Evolutionary conservation across 257 asterid species (phyloP).

Genomic region (Cinchona pubescens): DNA sequence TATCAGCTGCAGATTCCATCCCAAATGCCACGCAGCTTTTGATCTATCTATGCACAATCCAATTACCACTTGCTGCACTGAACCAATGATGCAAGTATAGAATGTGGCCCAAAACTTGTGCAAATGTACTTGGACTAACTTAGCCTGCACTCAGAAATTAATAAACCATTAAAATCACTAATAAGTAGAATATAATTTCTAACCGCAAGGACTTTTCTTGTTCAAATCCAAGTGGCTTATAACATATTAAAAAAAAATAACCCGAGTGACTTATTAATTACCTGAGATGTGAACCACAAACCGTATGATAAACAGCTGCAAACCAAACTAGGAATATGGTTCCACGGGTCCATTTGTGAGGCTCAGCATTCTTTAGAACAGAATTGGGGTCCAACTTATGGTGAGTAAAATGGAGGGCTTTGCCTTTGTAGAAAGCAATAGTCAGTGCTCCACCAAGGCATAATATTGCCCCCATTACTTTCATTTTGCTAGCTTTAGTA

Average conservation of each 20-base stretch:
- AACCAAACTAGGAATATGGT: slow-evolving; percentile 43
- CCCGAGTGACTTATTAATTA: too few relatives aligned
- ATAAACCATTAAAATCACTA: too few relatives aligned
- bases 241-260: too few relatives aligned
- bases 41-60: slow-evolving; percentile 47
- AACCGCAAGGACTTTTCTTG: too few relatives aligned
- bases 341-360: slow-evolving; percentile 46
- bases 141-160: too few relatives aligned
- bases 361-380: neutral
- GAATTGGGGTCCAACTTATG: neutral
- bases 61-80: slow-evolving; percentile 35
- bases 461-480: slow-evolving; percentile 39
- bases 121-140: slow-evolving; percentile 41
- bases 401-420: slow-evolving; percentile 26
- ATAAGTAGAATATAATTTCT: too few relatives aligned
- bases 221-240: too few relatives aligned
- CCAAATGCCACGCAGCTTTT: slow-evolving; percentile 40
- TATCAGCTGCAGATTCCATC: slow-evolving; percentile 51
- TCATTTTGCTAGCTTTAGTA: slow-evolving; percentile 36
- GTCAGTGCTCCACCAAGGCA: slow-evolving; percentile 58
- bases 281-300: slow-evolving; percentile 62
- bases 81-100: slow-evolving; percentile 36
- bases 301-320: slow-evolving; percentile 48
- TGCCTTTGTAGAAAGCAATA: slow-evolving; percentile 49
- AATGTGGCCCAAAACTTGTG: slow-evolving; percentile 44